These are phyloP conservation scores for Cyclotella baltica DNA, from an alignment of 108 stramenopile species.

Conservation along the genomic window DNA sequence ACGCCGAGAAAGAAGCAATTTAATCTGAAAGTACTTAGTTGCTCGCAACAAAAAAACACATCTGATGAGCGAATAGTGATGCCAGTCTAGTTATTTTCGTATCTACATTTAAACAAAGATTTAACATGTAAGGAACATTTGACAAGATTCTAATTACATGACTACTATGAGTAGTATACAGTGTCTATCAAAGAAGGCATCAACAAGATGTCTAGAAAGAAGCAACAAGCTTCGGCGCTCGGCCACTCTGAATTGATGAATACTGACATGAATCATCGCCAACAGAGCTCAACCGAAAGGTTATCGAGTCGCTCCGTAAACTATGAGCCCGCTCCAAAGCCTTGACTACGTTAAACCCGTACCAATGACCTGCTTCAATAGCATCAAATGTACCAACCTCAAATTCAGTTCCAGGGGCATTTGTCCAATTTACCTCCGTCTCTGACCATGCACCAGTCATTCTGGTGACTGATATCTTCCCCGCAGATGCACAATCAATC, in stretches of 20 bases:
- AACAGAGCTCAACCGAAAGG: conserved; percentile 19
- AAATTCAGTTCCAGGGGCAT: conserved; percentile 4
- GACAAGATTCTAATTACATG: no score
- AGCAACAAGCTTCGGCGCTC: conserved; percentile 16
- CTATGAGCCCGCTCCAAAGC: conserved; percentile 15
- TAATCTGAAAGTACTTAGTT: no score
- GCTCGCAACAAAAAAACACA: no score
- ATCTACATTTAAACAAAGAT: not conserved
- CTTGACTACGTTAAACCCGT: conserved; percentile 22
- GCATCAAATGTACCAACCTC: conserved; percentile 26
- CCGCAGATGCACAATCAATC: conserved; percentile 13
- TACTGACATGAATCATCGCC: conserved; percentile 13
- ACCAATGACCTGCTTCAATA: conserved; percentile 22
- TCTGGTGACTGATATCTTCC: conserved; percentile 1
- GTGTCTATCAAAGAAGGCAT: not conserved
- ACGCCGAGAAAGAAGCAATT: not conserved
- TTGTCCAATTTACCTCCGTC: conserved; percentile 8
- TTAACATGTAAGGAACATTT: no score
- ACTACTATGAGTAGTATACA: no score
- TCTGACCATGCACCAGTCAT: conserved; percentile 5
- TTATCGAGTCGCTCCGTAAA: not conserved
- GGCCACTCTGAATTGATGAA: conserved; percentile 28
- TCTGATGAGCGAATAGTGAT: no score
- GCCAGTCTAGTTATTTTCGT: no score
- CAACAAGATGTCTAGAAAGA: conserved; percentile 5